Percentiles rank a stretch among this genome's conserved stretches.
Conservation (phyloP, 164 flowering plant species). For the Nymphaea colorata region DNA sequence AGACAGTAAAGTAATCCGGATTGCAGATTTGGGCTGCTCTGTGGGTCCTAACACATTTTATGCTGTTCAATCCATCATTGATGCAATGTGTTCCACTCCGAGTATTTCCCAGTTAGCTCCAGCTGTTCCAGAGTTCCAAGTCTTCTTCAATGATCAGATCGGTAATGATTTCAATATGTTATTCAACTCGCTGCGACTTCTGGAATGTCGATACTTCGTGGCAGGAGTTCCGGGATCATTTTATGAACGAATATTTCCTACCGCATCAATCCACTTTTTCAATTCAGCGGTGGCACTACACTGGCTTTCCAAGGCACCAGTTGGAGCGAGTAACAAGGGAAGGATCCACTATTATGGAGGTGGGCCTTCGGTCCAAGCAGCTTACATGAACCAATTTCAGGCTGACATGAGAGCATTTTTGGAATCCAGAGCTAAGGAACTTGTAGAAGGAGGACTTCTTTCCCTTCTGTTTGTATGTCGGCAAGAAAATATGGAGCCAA, state of each 20-base stretch:
- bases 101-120: neutral
- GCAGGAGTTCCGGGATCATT: conserved; percentile 26
- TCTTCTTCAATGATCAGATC: conserved; percentile 17
- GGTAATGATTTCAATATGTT: conserved; percentile 23
- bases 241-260: conserved; percentile 17
- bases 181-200: neutral
- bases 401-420: conserved; percentile 12
- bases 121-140: conserved; percentile 12
- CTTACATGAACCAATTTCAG: conserved; percentile 12
- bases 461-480: conserved; percentile 5
- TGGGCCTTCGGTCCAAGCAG: conserved; percentile 6
- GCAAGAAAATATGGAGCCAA: too few relatives aligned
- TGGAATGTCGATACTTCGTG: conserved; percentile 1
- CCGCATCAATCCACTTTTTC: conserved; percentile 12
- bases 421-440: conserved; percentile 12
- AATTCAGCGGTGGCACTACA: conserved; percentile 20
- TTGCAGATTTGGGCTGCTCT: conserved; percentile 19
- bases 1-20: neutral
- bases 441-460: conserved; percentile 14
- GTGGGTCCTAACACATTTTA: conserved; percentile 16
- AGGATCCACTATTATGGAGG: conserved; percentile 7
- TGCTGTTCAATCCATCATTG: conserved; percentile 8
- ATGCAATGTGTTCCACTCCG: conserved; percentile 5
- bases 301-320: conserved; percentile 19
- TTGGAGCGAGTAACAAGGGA: conserved; percentile 13